Conservation (phyloP, 1,284 basidiomycete species). For the Cutaneotrichosporon mucoides region DNA sequence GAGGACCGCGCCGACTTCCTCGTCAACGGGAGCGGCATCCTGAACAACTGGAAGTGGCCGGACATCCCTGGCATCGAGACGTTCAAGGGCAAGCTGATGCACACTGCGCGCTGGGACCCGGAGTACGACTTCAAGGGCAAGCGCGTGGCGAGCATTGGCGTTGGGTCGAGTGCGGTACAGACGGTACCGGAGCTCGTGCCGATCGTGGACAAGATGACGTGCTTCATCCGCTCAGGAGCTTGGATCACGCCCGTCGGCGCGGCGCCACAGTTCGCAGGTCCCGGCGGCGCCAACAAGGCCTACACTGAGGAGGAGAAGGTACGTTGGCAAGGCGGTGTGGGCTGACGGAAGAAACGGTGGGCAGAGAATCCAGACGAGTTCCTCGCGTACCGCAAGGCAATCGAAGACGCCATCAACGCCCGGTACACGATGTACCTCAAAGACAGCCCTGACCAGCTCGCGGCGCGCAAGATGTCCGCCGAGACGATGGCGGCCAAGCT, state of each 20-base stretch:
- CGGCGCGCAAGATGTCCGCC: background rate
- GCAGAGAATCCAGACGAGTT: background rate
- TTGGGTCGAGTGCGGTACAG: slow-evolving; percentile 24
- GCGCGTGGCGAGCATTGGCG: slow-evolving; percentile 19
- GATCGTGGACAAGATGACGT: slow-evolving; percentile 22
- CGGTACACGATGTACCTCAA: slow-evolving; percentile 17
- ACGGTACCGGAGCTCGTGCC: slow-evolving; percentile 21
- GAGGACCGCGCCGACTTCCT: slow-evolving; percentile 32
- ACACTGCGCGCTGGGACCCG: slow-evolving; percentile 26
- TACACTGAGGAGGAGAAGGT: background rate
- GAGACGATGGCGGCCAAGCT: slow-evolving; percentile 18
- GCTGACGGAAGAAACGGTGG: background rate
- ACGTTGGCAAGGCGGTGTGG: no score
- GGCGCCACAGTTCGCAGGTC: slow-evolving; percentile 14
- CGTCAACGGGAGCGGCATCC: slow-evolving; percentile 32
- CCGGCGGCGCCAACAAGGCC: slow-evolving; percentile 16
- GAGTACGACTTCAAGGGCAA: slow-evolving; percentile 10
- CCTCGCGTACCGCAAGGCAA: slow-evolving; percentile 5
- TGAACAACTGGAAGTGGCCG: slow-evolving; percentile 29
- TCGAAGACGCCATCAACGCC: slow-evolving; percentile 24
- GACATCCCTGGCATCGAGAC: slow-evolving; percentile 13
- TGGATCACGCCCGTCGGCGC: slow-evolving; percentile 18
- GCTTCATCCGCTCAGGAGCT: slow-evolving; percentile 22
- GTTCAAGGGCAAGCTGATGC: slow-evolving; percentile 29
- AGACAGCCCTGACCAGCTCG: background rate